Conservation (phyloP, 345 rosid genomes). For the Abelmoschus esculentus region DNA sequence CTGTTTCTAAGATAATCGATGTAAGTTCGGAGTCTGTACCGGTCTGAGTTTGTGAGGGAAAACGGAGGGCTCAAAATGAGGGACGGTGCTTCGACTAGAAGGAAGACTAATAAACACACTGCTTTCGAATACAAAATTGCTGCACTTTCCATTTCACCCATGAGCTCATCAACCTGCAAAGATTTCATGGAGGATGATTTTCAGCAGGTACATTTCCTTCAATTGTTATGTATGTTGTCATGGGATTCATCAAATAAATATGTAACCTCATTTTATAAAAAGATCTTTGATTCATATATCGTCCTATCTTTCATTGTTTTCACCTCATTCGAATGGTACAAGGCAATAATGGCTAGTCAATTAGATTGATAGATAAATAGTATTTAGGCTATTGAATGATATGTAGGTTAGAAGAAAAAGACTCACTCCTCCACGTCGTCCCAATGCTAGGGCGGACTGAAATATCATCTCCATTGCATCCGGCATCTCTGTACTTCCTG, state of each 20-base stretch:
- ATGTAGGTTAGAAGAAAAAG: constrained; percentile 3
- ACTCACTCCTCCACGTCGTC: constrained; percentile 76
- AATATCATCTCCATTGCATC: constrained; percentile 95
- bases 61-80: constrained; percentile 83
- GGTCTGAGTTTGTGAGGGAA: constrained; percentile 67
- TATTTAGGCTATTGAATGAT: not conserved
- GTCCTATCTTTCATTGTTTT: not conserved
- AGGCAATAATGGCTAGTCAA: not conserved
- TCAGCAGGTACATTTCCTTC: not conserved
- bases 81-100: constrained; percentile 83
- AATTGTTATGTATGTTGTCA: not conserved
- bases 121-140: constrained; percentile 57
- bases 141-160: constrained; percentile 67
- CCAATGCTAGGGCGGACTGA: constrained; percentile 77
- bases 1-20: constrained; percentile 63
- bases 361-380: not conserved
- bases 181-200: not conserved
- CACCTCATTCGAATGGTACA: not conserved
- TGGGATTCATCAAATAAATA: not conserved
- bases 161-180: constrained; percentile 66
- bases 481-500: constrained; percentile 77
- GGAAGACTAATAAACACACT: constrained; percentile 58
- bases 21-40: constrained; percentile 58
- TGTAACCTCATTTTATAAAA: not conserved
- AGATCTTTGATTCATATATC: not conserved